phyloP scores from a whole-genome alignment of 352 stramenopile genomes.

The Elongisporangium prolatum region DNA sequence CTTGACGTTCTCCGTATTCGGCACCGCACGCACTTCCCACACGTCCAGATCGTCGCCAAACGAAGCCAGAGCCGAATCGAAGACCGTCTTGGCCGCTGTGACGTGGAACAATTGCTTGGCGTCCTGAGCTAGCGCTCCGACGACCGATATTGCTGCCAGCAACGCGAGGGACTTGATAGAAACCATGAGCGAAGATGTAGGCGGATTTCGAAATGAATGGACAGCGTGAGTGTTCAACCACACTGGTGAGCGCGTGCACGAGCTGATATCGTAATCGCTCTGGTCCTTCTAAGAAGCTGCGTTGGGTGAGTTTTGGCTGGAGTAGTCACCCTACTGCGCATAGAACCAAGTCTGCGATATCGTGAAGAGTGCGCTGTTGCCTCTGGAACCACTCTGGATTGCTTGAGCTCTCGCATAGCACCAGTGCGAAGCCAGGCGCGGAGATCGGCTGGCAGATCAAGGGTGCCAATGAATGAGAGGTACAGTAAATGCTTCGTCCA shows the following conservation, averaged over 20 bases:
- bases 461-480: not conserved
- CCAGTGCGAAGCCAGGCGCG: not conserved
- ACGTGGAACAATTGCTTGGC: not conserved
- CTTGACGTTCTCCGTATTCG: not conserved
- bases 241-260: not conserved
- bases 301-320: not conserved
- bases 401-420: not conserved
- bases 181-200: not conserved
- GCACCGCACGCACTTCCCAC: not conserved
- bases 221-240: not conserved
- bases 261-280: not conserved
- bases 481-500: not conserved
- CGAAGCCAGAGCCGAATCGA: not conserved
- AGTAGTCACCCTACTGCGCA: not conserved
- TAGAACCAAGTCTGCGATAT: not conserved
- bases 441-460: not conserved
- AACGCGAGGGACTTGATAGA: not conserved
- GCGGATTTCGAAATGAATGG: not conserved
- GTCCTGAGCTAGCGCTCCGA: not conserved
- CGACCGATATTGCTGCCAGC: not conserved
- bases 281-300: not conserved
- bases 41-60: not conserved
- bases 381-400: not conserved
- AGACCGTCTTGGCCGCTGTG: not conserved
- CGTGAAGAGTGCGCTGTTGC: not conserved